A percentile compares a stretch with the other conserved stretches of the same genome.
Conservation (phyloP, 768 basidiomycete genomes). For the Naganishia vaughanmartiniae region DNA sequence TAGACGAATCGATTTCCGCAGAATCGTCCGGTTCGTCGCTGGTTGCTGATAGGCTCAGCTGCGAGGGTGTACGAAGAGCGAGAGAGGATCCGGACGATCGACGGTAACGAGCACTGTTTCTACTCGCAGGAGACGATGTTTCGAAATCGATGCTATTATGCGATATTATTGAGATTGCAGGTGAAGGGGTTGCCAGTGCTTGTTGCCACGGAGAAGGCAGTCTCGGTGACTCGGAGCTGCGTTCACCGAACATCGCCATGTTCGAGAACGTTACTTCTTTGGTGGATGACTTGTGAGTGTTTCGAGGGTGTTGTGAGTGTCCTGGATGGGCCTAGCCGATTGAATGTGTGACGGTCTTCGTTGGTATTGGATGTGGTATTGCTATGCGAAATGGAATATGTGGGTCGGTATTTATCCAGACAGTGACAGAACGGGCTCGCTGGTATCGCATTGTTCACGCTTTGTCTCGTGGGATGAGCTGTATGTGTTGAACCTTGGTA, state of each 20-base stretch:
- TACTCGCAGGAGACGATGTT: not conserved
- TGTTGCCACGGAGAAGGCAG: constrained; percentile 30
- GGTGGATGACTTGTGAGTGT: not conserved
- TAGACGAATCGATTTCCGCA: not conserved
- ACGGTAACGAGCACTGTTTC: not conserved
- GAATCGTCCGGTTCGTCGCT: not conserved
- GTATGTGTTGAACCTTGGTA: not conserved
- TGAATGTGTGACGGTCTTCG: not conserved
- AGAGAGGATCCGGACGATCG: not conserved
- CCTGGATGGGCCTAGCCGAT: not conserved
- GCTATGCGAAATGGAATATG: constrained; percentile 22
- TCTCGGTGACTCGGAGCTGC: constrained; percentile 21
- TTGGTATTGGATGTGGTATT: constrained; percentile 10
- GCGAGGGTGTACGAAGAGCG: constrained; percentile 13
- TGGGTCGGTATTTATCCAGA: constrained; percentile 2
- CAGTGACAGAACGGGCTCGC: not conserved
- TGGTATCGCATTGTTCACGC: constrained; percentile 13
- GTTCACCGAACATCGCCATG: constrained; percentile 28
- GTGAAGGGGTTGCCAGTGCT: constrained; percentile 21
- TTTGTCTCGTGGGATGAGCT: not conserved
- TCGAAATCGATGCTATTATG: constrained; percentile 8
- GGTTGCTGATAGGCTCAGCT: constrained; percentile 11
- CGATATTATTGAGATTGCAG: constrained; percentile 15
- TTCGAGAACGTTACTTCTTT: not conserved
- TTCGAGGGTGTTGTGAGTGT: not conserved